Percentiles rank a stretch among this genome's conserved stretches.
Conservation (phyloP, 2,329 filamentous ascomycete species). For the Tolypocladium nubicola region DNA sequence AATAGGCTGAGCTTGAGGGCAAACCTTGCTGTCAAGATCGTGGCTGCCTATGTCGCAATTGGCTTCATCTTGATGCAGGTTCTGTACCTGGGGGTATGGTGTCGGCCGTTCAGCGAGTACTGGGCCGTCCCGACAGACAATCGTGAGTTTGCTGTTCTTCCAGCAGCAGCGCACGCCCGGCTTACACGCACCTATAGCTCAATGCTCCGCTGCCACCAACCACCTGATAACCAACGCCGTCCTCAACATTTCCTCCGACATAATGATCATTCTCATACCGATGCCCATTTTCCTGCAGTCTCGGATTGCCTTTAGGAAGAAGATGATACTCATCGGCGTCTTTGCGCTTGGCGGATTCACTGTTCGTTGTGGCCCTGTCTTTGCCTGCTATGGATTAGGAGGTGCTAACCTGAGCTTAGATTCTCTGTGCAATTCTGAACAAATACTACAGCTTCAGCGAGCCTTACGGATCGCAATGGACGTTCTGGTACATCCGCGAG, state of each 20-base stretch:
- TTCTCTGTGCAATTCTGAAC: constrained; percentile 37
- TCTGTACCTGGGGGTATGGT: constrained; percentile 40
- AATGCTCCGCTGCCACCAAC: constrained; percentile 46
- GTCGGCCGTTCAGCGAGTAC: constrained; percentile 43
- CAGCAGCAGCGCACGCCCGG: neutral
- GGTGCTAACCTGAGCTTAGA: constrained; percentile 17
- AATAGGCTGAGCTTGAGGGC: constrained; percentile 33
- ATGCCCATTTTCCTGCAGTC: constrained; percentile 42
- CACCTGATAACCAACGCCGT: constrained; percentile 48
- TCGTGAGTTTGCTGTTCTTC: constrained; percentile 16
- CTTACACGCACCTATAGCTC: constrained; percentile 23
- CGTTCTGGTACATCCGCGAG: constrained; percentile 34
- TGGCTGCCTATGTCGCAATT: constrained; percentile 33
- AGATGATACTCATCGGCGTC: constrained; percentile 36
- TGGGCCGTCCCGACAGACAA: constrained; percentile 45
- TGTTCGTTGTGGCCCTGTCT: constrained; percentile 17
- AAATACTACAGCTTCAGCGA: constrained; percentile 31
- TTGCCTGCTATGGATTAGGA: neutral
- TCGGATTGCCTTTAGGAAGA: constrained; percentile 38
- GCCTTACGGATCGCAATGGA: constrained; percentile 27
- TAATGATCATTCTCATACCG: constrained; percentile 48
- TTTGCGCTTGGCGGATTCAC: constrained; percentile 37
- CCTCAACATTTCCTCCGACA: constrained; percentile 50
- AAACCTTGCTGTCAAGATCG: constrained; percentile 35
- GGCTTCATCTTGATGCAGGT: constrained; percentile 41